Conservation (phyloP, 768 basidiomycete species). For the Wakefieldia striispora region DNA sequence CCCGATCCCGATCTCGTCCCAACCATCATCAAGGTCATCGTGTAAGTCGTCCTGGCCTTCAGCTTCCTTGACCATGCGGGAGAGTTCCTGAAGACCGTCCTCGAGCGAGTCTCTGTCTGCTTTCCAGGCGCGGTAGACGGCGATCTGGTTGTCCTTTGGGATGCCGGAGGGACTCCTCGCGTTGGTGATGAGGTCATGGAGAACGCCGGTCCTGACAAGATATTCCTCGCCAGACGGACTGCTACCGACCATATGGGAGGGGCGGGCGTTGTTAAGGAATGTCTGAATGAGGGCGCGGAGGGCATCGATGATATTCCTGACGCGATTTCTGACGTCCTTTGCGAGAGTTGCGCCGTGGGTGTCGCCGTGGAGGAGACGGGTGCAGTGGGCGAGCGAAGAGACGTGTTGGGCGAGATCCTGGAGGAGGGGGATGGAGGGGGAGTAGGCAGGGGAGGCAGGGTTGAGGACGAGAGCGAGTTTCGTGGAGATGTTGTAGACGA, state of each 20-base stretch:
- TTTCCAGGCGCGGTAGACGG: slow-evolving; percentile 53
- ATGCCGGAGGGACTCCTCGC: slow-evolving; percentile 48
- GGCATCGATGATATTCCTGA: slow-evolving; percentile 43
- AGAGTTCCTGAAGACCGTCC: slow-evolving; percentile 60
- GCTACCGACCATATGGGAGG: slow-evolving; percentile 14
- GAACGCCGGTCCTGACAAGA: slow-evolving; percentile 53
- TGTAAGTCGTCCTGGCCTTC: slow-evolving; percentile 28
- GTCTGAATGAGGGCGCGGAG: slow-evolving; percentile 43
- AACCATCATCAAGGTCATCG: slow-evolving; percentile 45
- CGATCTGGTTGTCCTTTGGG: slow-evolving; percentile 54
- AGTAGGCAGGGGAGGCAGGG: slow-evolving; percentile 51
- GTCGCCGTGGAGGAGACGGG: slow-evolving; percentile 39
- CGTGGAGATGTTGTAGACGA: slow-evolving; percentile 55
- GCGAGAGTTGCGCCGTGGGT: slow-evolving; percentile 47
- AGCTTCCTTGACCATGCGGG: slow-evolving; percentile 48
- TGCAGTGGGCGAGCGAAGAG: slow-evolving; percentile 51
- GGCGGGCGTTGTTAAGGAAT: slow-evolving; percentile 36
- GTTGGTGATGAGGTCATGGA: slow-evolving; percentile 58
- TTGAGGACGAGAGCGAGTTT: slow-evolving; percentile 65
- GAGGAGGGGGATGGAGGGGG: slow-evolving; percentile 49
- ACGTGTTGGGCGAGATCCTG: slow-evolving; percentile 51
- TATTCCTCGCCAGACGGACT: slow-evolving; percentile 40
- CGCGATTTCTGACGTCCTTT: slow-evolving; percentile 41
- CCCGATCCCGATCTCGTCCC: slow-evolving; percentile 57
- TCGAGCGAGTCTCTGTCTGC: slow-evolving; percentile 55